phyloP scores from a whole-genome alignment of 2,329 filamentous ascomycete genomes.

The Ascomycota sp. region DNA sequence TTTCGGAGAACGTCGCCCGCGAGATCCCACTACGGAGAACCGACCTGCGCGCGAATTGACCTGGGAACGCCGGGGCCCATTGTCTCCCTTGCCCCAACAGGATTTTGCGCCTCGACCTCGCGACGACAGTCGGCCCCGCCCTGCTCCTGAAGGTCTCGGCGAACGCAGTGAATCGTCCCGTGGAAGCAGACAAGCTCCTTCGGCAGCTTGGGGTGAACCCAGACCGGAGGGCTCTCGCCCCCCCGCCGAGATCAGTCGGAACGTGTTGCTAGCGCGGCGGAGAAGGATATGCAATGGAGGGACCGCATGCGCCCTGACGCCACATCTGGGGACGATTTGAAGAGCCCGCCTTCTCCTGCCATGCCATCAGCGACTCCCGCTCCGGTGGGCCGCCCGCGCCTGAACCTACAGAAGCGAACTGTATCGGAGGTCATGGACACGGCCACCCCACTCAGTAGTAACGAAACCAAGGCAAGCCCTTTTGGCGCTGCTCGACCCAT shows the following conservation, averaged over 20 bases:
- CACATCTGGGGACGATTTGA: conserved; percentile 47
- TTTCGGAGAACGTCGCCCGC: conserved; percentile 41
- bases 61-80: conserved; percentile 88
- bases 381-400: conserved; percentile 46
- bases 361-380: conserved; percentile 28
- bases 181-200: conserved; percentile 47
- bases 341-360: conserved; percentile 52
- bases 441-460: conserved; percentile 28
- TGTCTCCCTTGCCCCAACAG: conserved; percentile 46
- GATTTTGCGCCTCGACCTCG: conserved; percentile 29
- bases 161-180: conserved; percentile 36
- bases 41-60: conserved; percentile 52
- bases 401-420: conserved; percentile 82
- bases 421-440: conserved; percentile 50
- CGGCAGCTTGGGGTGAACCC: conserved; percentile 58
- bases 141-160: conserved; percentile 30
- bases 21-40: conserved; percentile 39
- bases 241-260: conserved; percentile 54
- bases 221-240: conserved; percentile 51
- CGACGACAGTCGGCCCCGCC: conserved; percentile 31
- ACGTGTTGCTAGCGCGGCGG: conserved; percentile 65
- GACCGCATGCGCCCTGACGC: conserved; percentile 74
- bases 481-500: conserved; percentile 90
- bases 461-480: conserved; percentile 68
- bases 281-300: conserved; percentile 88